Evolutionary conservation across 768 basidiomycete species (phyloP).

Genomic region (Clitopilus hobsonii): DNA sequence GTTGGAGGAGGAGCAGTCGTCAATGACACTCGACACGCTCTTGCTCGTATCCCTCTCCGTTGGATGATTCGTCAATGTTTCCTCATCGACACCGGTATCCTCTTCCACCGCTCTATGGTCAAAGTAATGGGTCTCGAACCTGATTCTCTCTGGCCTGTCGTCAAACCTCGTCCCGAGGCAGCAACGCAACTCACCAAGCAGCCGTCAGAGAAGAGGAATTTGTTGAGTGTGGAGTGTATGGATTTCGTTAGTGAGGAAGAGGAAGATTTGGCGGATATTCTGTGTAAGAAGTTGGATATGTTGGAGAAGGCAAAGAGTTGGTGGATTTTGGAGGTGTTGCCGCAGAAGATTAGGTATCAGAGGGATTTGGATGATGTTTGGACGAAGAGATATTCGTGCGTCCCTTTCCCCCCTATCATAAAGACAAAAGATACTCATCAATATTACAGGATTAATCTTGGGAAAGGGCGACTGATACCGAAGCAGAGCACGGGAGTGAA

Average conservation of each 20-base stretch:
- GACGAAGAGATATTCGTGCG: slow-evolving; percentile 32
- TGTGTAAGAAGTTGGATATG: slow-evolving; percentile 51
- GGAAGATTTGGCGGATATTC: slow-evolving; percentile 58
- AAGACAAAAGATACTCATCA: not conserved
- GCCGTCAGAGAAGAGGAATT: slow-evolving; percentile 13
- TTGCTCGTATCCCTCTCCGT: slow-evolving; percentile 59
- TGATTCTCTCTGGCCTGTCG: slow-evolving; percentile 36
- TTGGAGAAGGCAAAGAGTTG: slow-evolving; percentile 40
- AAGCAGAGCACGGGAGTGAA: slow-evolving; percentile 30
- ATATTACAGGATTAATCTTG: slow-evolving; percentile 33
- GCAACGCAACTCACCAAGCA: slow-evolving; percentile 23
- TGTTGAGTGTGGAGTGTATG: slow-evolving; percentile 12
- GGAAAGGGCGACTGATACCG: slow-evolving; percentile 35
- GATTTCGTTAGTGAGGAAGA: slow-evolving; percentile 47
- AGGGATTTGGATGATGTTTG: slow-evolving; percentile 34
- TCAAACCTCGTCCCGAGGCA: slow-evolving; percentile 36
- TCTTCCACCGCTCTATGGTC: slow-evolving; percentile 50
- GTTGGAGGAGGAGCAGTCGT: slow-evolving; percentile 64
- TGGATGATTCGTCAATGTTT: slow-evolving; percentile 79
- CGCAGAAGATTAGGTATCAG: slow-evolving; percentile 35
- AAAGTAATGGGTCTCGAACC: slow-evolving; percentile 33
- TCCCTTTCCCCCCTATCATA: not conserved
- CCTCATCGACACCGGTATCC: slow-evolving; percentile 50
- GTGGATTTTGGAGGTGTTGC: slow-evolving; percentile 64
- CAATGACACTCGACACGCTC: slow-evolving; percentile 35